Base-by-base conservation (phyloP, 371 early-diverging fungal species). In the Chytridium lagenaria region DNA sequence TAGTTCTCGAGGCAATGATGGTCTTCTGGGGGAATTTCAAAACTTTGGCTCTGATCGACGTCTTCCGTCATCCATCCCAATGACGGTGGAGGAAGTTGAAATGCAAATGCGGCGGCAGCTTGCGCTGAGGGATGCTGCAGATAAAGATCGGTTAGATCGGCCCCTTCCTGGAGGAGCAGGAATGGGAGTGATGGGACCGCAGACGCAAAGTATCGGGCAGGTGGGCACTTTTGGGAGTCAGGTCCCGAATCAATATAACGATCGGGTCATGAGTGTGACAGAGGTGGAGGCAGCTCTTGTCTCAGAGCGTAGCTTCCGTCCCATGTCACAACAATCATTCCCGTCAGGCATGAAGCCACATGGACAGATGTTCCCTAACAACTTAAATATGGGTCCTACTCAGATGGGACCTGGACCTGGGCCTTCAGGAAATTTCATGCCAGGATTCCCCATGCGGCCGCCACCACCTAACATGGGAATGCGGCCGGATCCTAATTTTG, bases 271-370 rank as follows among this genome's bases (percentile, higher is more conserved):
- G 74, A 91, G 89, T 39, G 77, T 92, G 75, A 89, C 88, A 22
- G 92, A 91, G 69, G 83, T 91, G 26, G 92, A 92, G 77, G 90
- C 91, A 38, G 84, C 88, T 0, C 70, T 91, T 79, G 38, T 23
- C 5, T 52, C 55, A 26, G 55, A 52, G 26, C 12, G 55, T 5
- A n/a, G n/a, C n/a, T 52, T 15, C 26, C 55, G 55, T 12, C 55
- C 55, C 16, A 52, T 52, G 55, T 12, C 7, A 19, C 44, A 44
- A 44, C 44, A 7, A 12, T 44, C 44, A 12, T 44, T 44, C 44
- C 44, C 44, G 7, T 19, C 44, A 7, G 19, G 7, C 12, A 19
- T 7, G 19, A 19, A 19, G 44, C 55, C 55, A 5, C n/a, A 52
- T 12, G 16, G n/a, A 22, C 55, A 7, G 16, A 15, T 52, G 7